Evolutionary conservation across 257 asterid genomes (phyloP), one percentile per base, ranked within the genome.

Genomic region (Cinchona pubescens): DNA sequence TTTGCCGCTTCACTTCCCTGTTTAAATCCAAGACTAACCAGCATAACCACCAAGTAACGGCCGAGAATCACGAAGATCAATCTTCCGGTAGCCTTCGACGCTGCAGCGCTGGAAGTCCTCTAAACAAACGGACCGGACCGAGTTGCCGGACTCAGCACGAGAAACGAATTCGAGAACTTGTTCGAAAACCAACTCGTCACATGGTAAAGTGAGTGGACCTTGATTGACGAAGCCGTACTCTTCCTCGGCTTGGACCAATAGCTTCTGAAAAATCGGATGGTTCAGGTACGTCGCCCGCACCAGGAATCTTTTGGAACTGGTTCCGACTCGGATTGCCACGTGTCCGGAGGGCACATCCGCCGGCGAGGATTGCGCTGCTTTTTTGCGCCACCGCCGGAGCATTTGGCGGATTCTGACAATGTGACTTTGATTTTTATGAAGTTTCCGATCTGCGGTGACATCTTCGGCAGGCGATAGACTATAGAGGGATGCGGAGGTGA

Each of bases 321-420:
- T 56, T 2, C 98, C 98, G 37, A 93, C 98, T 55, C 84, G 75
- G 78, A 93, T 37, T 43, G 96, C 96, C 71, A 93, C 93, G 79
- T 93, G 95, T 9, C 97, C 98, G 0, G 94, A 77, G 12, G 97
- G 97, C 38, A 93, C 97, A 61, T 93, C 97, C 42, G 88, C 34
- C 40, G 91, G 95, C 15, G 81, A 27, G 9, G 83, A 60, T 0
- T 75, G 59, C 1, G 88, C 10, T 6, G 95, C 88, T 81, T 88
- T 90, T 70, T 23, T 82, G 65, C 87, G 82, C 97, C 96, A 92
- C 45, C 89, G 85, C 5, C 83, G 86, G 16, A 92, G 90, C 94
- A 92, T 90, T 67, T 89, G 94, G 19, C 91, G 88, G 78, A 92
- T 84, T 63, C 87, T 76, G 18, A 90, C 96, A 29, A 92, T 90